Evolutionary conservation across 805 yeast species (phyloP).

Genomic region (Metschnikowia picachoensis): DNA sequence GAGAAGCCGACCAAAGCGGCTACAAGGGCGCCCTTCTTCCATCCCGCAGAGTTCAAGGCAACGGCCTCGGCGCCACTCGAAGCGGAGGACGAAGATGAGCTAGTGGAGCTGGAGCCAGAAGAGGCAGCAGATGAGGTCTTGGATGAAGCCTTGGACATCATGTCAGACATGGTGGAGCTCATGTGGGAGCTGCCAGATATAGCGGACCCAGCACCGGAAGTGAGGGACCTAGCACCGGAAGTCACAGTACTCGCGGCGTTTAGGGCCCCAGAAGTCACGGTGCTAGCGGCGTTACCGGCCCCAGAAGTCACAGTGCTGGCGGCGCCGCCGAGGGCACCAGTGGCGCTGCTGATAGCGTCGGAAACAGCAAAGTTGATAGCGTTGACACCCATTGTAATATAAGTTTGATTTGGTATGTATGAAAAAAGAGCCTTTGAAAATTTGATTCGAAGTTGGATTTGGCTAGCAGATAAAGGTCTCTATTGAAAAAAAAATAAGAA

Average conservation of each 20-base stretch:
- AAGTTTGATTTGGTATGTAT: no score
- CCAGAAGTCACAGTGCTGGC: slow-evolving; percentile 9
- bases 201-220: slow-evolving; percentile 6
- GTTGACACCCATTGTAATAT: slow-evolving; percentile 24
- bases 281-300: slow-evolving; percentile 7
- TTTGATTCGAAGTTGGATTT: no score
- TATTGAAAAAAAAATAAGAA: no score
- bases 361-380: slow-evolving; percentile 29
- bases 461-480: no score
- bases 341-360: slow-evolving; percentile 1
- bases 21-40: slow-evolving; percentile 37
- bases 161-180: slow-evolving; percentile 8
- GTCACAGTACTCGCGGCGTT: background rate
- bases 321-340: slow-evolving; percentile 4
- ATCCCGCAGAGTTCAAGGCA: slow-evolving; percentile 21
- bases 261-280: slow-evolving; percentile 9
- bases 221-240: background rate
- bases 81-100: slow-evolving; percentile 12
- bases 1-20: slow-evolving; percentile 36
- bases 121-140: slow-evolving; percentile 7
- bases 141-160: slow-evolving; percentile 11
- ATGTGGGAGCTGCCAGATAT: slow-evolving; percentile 9
- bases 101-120: slow-evolving; percentile 7
- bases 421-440: no score
- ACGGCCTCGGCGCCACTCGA: slow-evolving; percentile 19